phyloP scores from a whole-genome alignment of 768 basidiomycete genomes.

The Collybia sordida region DNA sequence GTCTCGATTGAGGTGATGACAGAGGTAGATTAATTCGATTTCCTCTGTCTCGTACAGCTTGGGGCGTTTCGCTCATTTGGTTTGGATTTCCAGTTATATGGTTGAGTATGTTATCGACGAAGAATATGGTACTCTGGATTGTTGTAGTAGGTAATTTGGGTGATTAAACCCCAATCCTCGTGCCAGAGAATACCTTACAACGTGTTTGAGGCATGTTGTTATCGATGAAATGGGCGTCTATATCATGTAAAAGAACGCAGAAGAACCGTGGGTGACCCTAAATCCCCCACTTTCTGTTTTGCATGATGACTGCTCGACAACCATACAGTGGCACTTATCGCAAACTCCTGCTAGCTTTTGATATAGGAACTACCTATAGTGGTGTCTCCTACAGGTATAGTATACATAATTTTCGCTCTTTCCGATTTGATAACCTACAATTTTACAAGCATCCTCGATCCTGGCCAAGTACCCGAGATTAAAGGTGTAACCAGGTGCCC shows the following conservation, averaged over 20 bases:
- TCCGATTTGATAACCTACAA: too few species aligned
- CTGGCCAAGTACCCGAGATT: conserved; percentile 30
- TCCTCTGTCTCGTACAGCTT: too few species aligned
- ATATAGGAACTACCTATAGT: conserved; percentile 50
- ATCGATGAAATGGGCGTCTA: conserved; percentile 1
- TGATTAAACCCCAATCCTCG: not conserved
- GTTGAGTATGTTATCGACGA: too few species aligned
- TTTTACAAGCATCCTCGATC: conserved; percentile 28
- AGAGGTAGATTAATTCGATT: too few species aligned
- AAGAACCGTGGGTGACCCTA: not conserved
- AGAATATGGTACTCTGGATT: too few species aligned
- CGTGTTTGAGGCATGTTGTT: conserved; percentile 9
- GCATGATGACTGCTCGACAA: not conserved
- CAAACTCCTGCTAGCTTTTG: conserved; percentile 46
- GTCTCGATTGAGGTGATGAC: too few species aligned
- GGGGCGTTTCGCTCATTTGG: too few species aligned
- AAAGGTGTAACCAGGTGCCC: conserved; percentile 35
- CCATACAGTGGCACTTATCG: conserved; percentile 23
- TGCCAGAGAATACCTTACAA: not conserved
- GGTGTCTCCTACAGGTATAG: conserved; percentile 40
- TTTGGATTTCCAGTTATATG: too few species aligned
- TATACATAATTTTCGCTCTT: not conserved
- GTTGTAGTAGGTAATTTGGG: too few species aligned
- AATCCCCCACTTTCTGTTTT: not conserved
- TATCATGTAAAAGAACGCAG: not conserved